Evolutionary conservation across 257 asterid genomes (phyloP).

Genomic region (Ballota nigra): DNA sequence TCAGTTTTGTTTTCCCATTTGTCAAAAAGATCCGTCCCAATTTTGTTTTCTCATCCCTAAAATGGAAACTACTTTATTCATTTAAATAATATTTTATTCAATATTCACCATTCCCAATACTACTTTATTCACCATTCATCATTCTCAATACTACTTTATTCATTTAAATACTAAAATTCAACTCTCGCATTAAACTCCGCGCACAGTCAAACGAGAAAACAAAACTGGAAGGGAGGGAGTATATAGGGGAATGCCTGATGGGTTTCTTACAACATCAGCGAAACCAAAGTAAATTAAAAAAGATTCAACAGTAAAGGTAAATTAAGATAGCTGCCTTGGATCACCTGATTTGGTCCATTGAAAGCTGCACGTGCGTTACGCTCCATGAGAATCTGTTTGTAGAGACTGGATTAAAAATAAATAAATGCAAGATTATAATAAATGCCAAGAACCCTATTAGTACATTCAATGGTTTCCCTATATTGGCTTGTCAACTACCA

Average conservation of each 20-base stretch:
- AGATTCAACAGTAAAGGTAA: not conserved
- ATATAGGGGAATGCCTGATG: not conserved
- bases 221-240: too few species aligned
- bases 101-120: too few species aligned
- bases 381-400: not conserved
- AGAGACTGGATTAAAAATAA: not conserved
- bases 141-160: too few species aligned
- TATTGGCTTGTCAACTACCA: not conserved
- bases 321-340: not conserved
- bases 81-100: too few species aligned
- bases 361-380: not conserved
- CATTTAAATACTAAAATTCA: too few species aligned
- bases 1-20: too few species aligned
- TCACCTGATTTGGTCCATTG: not conserved
- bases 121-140: too few species aligned
- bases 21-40: too few species aligned
- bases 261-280: not conserved
- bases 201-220: too few species aligned
- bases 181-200: too few species aligned
- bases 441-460: constrained; percentile 7
- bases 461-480: not conserved
- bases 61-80: too few species aligned
- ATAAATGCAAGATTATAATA: not conserved
- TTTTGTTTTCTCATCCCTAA: too few species aligned
- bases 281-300: not conserved